Conservation (phyloP, 75 land plant species). For the Cunninghamia lanceolata region DNA sequence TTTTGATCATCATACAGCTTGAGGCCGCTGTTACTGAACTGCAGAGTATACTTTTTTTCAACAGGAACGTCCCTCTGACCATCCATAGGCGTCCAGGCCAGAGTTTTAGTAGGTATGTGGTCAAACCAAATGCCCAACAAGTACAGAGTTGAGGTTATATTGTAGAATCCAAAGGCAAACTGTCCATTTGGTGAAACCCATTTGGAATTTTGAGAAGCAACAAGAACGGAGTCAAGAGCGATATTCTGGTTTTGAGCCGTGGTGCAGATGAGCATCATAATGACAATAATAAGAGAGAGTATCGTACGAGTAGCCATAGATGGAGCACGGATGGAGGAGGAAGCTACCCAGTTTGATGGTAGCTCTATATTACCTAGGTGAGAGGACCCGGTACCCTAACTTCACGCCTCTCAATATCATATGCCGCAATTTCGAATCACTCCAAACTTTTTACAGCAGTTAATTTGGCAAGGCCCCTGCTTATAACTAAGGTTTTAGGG, state of each 20-base stretch:
- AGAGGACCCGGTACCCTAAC: too few relatives aligned
- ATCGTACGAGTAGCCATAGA: too few relatives aligned
- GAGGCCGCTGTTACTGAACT: constrained; percentile 16
- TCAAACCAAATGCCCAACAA: constrained; percentile 28
- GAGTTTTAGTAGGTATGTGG: constrained; percentile 24
- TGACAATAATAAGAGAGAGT: too few relatives aligned
- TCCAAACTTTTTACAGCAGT: too few relatives aligned
- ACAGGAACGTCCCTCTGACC: constrained; percentile 5
- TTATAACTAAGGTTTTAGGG: too few relatives aligned
- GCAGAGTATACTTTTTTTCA: constrained; percentile 3
- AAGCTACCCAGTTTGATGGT: too few relatives aligned
- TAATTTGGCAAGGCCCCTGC: too few relatives aligned
- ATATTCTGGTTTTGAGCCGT: background rate
- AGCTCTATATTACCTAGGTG: too few relatives aligned
- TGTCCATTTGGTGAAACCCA: constrained; percentile 33
- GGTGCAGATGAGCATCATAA: too few relatives aligned
- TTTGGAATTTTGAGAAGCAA: background rate
- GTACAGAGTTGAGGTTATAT: constrained; percentile 10
- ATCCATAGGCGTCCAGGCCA: constrained; percentile 40
- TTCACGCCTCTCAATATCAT: too few relatives aligned
- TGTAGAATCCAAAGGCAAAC: constrained; percentile 42
- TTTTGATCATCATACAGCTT: constrained; percentile 7
- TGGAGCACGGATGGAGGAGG: too few relatives aligned
- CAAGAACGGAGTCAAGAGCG: constrained; percentile 17
- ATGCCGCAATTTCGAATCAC: too few relatives aligned